A percentile compares a stretch with the other conserved stretches of the same genome.
Conservation (phyloP, 2,329 filamentous ascomycete genomes). For the Lachnellula hyalina region DNA sequence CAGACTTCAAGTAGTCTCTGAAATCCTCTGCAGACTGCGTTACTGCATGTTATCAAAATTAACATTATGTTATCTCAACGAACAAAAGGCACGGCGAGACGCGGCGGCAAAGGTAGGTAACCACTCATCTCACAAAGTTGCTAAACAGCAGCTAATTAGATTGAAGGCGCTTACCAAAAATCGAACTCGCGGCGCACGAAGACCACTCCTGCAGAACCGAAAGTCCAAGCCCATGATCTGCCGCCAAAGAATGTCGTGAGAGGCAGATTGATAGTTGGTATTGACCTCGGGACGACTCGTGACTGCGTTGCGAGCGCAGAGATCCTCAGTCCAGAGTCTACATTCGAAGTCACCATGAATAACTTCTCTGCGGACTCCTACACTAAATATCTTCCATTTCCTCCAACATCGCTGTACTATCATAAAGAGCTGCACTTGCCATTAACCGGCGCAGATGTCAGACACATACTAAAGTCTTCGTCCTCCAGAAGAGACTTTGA, state of each 20-base stretch:
- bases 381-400: neutral
- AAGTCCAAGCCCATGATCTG: neutral
- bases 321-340: neutral
- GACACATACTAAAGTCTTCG: neutral
- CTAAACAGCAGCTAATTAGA: no score
- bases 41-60: no score
- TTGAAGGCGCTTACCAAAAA: neutral
- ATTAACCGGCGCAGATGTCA: neutral
- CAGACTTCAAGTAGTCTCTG: no score
- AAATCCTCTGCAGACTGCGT: no score
- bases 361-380: neutral
- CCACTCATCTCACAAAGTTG: no score
- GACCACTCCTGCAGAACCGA: neutral
- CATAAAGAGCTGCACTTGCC: neutral
- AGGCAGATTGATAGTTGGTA: neutral
- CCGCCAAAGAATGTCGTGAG: neutral
- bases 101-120: no score
- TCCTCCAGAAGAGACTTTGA: neutral
- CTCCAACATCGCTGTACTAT: neutral
- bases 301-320: neutral
- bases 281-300: neutral
- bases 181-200: neutral
- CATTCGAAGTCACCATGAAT: neutral
- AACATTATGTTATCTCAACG: no score
- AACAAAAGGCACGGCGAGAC: no score